Percentiles rank a stretch among this genome's conserved stretches.
These are phyloP conservation scores for Brassica cretica DNA, from an alignment of 345 rosid genomes.

Conservation along the genomic window DNA sequence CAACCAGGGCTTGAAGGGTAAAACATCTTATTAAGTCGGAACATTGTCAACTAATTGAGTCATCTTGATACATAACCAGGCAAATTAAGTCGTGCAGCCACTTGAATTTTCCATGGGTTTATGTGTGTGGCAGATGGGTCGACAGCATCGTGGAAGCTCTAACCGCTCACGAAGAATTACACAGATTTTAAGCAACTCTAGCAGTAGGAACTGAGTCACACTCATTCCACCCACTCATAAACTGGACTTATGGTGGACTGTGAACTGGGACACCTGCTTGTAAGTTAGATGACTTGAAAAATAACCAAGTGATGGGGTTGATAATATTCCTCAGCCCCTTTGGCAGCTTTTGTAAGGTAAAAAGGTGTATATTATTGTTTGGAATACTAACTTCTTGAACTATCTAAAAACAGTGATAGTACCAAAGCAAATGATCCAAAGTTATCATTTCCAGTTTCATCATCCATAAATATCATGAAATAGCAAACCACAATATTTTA, in stretches of 20 bases:
- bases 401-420: not conserved
- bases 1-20: constrained; percentile 96
- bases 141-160: constrained; percentile 77
- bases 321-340: not conserved
- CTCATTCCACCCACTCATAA: not conserved
- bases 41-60: not conserved
- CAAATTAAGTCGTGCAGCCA: not conserved
- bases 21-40: constrained; percentile 3
- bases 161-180: constrained; percentile 38
- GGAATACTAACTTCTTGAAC: not conserved
- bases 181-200: constrained; percentile 1
- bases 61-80: not conserved
- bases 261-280: not conserved
- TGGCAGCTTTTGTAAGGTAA: constrained; percentile 3
- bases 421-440: not conserved
- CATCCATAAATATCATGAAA: not conserved
- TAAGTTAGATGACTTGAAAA: not conserved
- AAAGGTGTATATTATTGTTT: not conserved
- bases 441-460: not conserved
- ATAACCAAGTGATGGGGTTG: not conserved
- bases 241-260: not conserved
- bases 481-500: not conserved
- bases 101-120: constrained; percentile 5
- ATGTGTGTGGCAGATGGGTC: constrained; percentile 67
- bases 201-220: not conserved